These are phyloP conservation scores for Lachnellula arida DNA, from an alignment of 2,329 filamentous ascomycete genomes.

Conservation along the genomic window DNA sequence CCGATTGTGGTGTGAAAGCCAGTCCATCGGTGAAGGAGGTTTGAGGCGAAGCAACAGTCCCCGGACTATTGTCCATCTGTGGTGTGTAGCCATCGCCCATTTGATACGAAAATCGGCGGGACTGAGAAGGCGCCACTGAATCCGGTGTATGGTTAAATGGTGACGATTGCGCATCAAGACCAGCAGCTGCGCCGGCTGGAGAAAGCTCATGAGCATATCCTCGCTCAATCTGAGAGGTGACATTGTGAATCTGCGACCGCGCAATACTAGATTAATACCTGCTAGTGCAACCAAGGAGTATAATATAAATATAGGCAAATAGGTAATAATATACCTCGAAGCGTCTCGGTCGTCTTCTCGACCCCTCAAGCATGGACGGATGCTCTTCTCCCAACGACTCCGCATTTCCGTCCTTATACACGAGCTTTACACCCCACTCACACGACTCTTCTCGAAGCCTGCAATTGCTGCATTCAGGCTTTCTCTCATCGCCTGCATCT, in stretches of 20 bases:
- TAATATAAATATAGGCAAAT: too few relatives aligned
- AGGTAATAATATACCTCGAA: too few relatives aligned
- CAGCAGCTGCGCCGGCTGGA: too few relatives aligned
- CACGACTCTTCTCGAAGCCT: constrained; percentile 29
- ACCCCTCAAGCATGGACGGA: background rate
- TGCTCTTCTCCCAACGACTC: constrained; percentile 30
- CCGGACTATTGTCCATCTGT: background rate
- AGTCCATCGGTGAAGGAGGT: background rate
- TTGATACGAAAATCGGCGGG: background rate
- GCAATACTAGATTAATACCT: too few relatives aligned
- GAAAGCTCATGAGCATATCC: too few relatives aligned
- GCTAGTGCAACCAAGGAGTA: too few relatives aligned
- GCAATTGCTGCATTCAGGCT: constrained; percentile 31
- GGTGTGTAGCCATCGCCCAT: background rate
- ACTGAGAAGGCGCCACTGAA: constrained; percentile 4
- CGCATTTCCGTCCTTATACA: constrained; percentile 31
- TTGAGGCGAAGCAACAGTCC: background rate
- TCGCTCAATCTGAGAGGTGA: too few relatives aligned
- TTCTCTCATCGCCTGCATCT: constrained; percentile 1
- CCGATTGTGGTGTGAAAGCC: constrained; percentile 2
- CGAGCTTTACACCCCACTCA: constrained; percentile 31
- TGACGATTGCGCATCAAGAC: background rate
- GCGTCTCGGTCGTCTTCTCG: too few relatives aligned
- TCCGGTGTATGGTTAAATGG: constrained; percentile 4
- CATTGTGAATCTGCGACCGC: too few relatives aligned